Conservation (phyloP, 352 stramenopile genomes). For the Pythium volutum region DNA sequence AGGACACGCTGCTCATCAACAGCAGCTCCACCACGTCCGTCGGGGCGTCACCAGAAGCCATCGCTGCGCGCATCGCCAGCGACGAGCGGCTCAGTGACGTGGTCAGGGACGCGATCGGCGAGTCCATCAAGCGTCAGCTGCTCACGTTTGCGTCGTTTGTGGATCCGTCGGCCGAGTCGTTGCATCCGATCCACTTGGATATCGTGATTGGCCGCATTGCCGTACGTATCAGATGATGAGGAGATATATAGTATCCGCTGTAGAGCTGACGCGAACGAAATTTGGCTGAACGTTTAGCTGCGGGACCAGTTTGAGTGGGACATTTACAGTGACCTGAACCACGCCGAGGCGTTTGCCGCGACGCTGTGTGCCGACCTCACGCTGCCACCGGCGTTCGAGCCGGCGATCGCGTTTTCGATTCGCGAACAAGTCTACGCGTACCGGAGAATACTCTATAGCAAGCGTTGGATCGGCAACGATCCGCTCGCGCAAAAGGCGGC, state of each 20-base stretch:
- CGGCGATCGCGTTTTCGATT: constrained; percentile 69
- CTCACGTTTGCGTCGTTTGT: constrained; percentile 54
- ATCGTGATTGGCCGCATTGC: constrained; percentile 63
- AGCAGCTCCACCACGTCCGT: constrained; percentile 23
- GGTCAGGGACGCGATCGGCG: constrained; percentile 57
- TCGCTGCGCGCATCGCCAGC: constrained; percentile 53
- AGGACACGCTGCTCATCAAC: constrained; percentile 75
- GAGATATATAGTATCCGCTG: too few relatives aligned
- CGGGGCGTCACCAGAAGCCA: constrained; percentile 41
- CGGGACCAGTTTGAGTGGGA: constrained; percentile 84
- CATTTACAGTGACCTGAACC: constrained; percentile 46
- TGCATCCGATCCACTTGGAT: constrained; percentile 72
- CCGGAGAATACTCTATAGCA: constrained; percentile 42
- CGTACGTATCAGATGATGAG: constrained; percentile 45
- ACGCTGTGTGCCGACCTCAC: constrained; percentile 60
- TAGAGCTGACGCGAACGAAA: too few relatives aligned
- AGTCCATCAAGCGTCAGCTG: constrained; percentile 71
- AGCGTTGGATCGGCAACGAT: constrained; percentile 61
- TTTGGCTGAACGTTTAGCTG: too few relatives aligned
- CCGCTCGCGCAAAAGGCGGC: constrained; percentile 21
- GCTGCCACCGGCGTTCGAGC: constrained; percentile 48
- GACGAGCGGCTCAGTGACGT: constrained; percentile 58
- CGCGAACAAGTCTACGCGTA: constrained; percentile 71
- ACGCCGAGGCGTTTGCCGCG: constrained; percentile 48
- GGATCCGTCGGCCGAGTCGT: constrained; percentile 23